These are phyloP conservation scores for Solanum corneliomulleri DNA, from an alignment of 257 asterid genomes.

Conservation along the genomic window DNA sequence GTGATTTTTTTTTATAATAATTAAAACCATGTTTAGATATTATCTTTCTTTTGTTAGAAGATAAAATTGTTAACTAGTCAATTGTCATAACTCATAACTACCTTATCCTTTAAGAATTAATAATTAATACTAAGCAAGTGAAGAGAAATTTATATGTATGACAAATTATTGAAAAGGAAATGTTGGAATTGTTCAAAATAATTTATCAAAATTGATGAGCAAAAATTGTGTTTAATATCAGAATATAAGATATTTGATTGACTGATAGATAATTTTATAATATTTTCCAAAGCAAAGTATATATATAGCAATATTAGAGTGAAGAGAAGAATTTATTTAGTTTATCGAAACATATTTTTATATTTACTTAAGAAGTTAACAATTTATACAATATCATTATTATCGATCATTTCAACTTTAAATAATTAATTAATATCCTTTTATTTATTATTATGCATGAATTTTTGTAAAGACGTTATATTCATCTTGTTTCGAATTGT, in stretches of 20 bases:
- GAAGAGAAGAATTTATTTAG: background rate
- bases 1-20: background rate
- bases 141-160: background rate
- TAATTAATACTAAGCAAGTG: background rate
- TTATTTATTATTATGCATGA: no score
- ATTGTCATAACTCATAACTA: background rate
- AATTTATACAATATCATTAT: accelerated
- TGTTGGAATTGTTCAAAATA: background rate
- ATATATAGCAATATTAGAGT: background rate
- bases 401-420: background rate
- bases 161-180: background rate
- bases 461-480: no score
- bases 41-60: background rate
- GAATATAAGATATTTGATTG: background rate
- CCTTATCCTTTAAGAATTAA: background rate
- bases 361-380: background rate
- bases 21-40: background rate
- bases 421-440: no score
- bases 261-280: background rate
- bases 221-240: background rate
- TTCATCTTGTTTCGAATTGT: background rate
- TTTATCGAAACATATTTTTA: background rate
- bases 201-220: background rate
- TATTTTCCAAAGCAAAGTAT: background rate
- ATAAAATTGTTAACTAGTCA: background rate